These are phyloP conservation scores for Boletellus sp. DNA, from an alignment of 1,284 basidiomycete genomes.

Conservation along the genomic window DNA sequence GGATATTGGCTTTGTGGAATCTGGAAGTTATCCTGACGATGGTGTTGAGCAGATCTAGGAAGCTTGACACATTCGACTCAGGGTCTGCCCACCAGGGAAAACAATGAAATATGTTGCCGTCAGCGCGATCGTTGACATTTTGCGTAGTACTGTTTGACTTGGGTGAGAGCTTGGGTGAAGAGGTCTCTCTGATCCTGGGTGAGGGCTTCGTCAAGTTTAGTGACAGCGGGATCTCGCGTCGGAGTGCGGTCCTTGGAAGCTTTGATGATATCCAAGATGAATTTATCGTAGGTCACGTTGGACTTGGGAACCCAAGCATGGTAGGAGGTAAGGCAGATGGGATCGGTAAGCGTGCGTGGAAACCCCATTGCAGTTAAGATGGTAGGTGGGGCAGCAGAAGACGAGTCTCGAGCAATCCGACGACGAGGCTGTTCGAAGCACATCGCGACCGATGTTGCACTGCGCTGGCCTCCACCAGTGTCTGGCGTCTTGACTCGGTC, in stretches of 20 bases:
- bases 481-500: too few relatives aligned
- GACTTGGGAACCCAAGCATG: not conserved
- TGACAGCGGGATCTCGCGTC: not conserved
- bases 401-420: not conserved
- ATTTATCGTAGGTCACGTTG: not conserved
- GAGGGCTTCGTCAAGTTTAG: not conserved
- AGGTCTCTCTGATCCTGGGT: not conserved
- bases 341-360: not conserved
- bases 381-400: not conserved
- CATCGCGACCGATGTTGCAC: too few relatives aligned
- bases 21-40: not conserved
- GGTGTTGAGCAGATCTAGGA: not conserved
- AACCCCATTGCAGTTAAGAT: not conserved
- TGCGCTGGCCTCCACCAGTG: too few relatives aligned
- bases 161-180: not conserved
- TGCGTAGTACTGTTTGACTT: not conserved
- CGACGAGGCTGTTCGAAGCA: too few relatives aligned
- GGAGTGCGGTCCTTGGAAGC: too few relatives aligned
- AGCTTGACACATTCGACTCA: not conserved
- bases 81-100: not conserved
- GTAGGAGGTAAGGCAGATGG: not conserved
- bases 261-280: not conserved
- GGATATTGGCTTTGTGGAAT: slow-evolving; percentile 5
- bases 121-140: not conserved
- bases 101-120: too few relatives aligned